Base-by-base conservation (phyloP, 176 grass and related monocot genomes). In the Paspalum vaginatum region DNA sequence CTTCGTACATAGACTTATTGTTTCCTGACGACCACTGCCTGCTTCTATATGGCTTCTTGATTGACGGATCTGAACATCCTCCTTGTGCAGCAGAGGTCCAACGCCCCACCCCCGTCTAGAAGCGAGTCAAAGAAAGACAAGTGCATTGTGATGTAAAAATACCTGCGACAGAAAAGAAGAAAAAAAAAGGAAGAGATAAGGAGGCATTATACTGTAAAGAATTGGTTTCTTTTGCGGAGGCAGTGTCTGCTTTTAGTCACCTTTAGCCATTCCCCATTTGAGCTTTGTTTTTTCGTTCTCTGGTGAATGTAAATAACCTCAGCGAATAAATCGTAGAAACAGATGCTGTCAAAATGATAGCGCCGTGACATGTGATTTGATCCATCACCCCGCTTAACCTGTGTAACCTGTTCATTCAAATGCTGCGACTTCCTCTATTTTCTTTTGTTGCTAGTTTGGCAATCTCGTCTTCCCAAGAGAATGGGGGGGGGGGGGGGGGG, bases 91-190 rank as follows among this genome's bases (percentile, higher is more conserved):
- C 84, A 89, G 89, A 91, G 85, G 73, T 21, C 85, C 58, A 81
- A 44, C 22, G 83, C 25, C 22, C 83, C 88, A 2, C 88, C 66
- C 8, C 74, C 90, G 11, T 32, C 85, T 49, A 88, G 68, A 84
- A 85, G 16, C 41, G 89, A 94, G 42, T 49, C 92, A 10, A 98
- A 93, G 85, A 98, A 93, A 82, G 95, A 98, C 8, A 97, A 70
- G 75, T 97, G 94, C 82, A 73, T 59, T 39, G 72, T 97, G 24
- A 97, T 97, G 94, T 94, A 87, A 89, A 85, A 79, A 69, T 48
- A 68, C 42, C 37, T 16, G 26, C 64, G 65, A 89, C 78, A 82
- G 16, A 55, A 85, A 47, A 43, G 18, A 57, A 21, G 0, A 37
- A n/a, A 60, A 65, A 26, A 20, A 26, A 4, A 70, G 32, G 9